Conservation (phyloP, 805 yeast species). For the Myxozyma sirexii region DNA sequence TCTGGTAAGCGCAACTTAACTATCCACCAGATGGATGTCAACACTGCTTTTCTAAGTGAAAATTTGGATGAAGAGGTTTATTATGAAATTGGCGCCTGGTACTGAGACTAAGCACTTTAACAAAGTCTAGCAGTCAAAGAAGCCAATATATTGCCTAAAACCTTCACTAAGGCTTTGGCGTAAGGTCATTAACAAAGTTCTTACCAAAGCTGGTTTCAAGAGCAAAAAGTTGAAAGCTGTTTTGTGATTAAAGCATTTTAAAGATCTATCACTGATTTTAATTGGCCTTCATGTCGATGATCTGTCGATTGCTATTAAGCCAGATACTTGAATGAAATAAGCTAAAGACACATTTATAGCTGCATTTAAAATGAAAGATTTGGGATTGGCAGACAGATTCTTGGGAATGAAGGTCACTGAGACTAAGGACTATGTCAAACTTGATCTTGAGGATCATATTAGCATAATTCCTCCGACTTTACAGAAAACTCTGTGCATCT, state of each 20-base stretch:
- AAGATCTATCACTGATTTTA: no score
- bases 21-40: constrained; percentile 13
- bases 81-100: no score
- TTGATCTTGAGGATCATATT: not conserved
- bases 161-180: no score
- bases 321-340: not conserved
- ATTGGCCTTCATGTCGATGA: constrained; percentile 9
- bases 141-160: no score
- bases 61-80: not conserved
- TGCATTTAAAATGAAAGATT: not conserved
- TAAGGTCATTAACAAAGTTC: no score
- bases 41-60: constrained; percentile 7
- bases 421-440: not conserved
- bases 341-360: not conserved
- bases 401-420: constrained; percentile 1
- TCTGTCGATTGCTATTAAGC: not conserved
- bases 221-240: constrained; percentile 1
- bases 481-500: no score
- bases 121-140: no score
- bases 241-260: not conserved
- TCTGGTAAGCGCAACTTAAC: no score
- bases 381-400: not conserved
- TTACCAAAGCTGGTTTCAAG: no score
- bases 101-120: no score
- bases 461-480: not conserved